Base-by-base conservation (phyloP, 2,329 filamentous ascomycete species). In the Paecilomyces sp. region DNA sequence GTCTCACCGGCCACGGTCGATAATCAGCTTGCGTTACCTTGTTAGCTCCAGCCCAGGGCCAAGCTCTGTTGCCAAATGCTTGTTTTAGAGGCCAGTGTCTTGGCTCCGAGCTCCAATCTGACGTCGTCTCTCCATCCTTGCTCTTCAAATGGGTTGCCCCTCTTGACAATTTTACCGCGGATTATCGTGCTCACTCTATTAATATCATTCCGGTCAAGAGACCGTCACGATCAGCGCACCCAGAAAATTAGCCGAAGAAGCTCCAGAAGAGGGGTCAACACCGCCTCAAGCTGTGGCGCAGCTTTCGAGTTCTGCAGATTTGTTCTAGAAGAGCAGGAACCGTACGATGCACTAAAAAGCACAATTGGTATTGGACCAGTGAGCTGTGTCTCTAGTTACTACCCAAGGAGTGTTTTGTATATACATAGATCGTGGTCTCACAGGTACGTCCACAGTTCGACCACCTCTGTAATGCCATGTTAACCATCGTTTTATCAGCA, bases 11-110 rank as follows among this genome's bases (percentile, higher is more conserved):
- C 61, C 34, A 9, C 55, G 47, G 50, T 58, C 61, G 54, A 61
- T 57, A 54, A 58, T 53, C 55, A 50, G 18, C 13, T 41, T 41
- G 36, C 13, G 3, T 36, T 5, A 33, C 30, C 50, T 54, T 60
- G 60, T 57, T 58, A 58, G 34, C 33, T 59, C 57, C 24, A 18
- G 51, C 59, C 54, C 56, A 57, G 58, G 22, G 22, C 66, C 64
- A 70, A 70, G 68, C 64, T 66, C 66, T 64, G 58, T 60, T 62
- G 62, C 64, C 61, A 13, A 63, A 69, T 62, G 67, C 66, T 69
- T 69, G 65, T 65, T 61, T 30, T 54, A 58, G 67, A 64, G 50
- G 50, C 50, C 22, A 8, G n/a, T 9, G n/a, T 53, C 50, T 53
- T 28, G 50, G 50, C 50, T 25, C 65, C 3, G 22, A 8, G 50